A percentile compares a stretch with the other conserved stretches of the same genome.
Evolutionary conservation across 805 yeast species (phyloP).

Genomic region (Komagataella populi): DNA sequence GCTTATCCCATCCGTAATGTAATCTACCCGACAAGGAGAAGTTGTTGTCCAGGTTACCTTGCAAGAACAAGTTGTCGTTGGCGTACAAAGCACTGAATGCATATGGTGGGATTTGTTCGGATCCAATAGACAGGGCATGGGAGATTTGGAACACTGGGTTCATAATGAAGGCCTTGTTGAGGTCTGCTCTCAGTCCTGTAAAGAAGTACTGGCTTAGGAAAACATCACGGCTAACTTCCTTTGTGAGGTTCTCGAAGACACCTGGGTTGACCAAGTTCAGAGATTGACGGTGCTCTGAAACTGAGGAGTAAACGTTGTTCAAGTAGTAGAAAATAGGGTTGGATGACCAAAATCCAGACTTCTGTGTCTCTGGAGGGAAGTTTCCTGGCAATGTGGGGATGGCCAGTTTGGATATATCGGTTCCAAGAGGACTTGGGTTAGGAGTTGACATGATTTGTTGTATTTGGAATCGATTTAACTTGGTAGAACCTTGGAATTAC

Average conservation of each 20-base stretch:
- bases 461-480: not conserved
- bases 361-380: constrained; percentile 37
- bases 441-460: constrained; percentile 3
- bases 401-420: constrained; percentile 11
- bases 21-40: constrained; percentile 75
- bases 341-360: constrained; percentile 58
- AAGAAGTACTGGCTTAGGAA: constrained; percentile 81
- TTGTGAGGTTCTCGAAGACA: constrained; percentile 81
- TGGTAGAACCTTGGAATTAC: not conserved
- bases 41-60: constrained; percentile 87
- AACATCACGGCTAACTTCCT: constrained; percentile 90
- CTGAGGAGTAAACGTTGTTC: constrained; percentile 59
- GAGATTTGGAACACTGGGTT: constrained; percentile 95
- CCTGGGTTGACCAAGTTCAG: constrained; percentile 87
- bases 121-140: constrained; percentile 84
- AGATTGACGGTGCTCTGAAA: constrained; percentile 67
- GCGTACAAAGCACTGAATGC: constrained; percentile 86
- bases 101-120: constrained; percentile 76
- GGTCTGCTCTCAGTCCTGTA: constrained; percentile 93
- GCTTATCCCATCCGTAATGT: constrained; percentile 81
- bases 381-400: constrained; percentile 47
- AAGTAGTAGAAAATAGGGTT: constrained; percentile 74
- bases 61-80: constrained; percentile 71
- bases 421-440: not conserved
- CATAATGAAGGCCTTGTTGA: constrained; percentile 81